Conservation (phyloP, 2,329 filamentous ascomycete genomes). For the Rachicladosporium sp. region DNA sequence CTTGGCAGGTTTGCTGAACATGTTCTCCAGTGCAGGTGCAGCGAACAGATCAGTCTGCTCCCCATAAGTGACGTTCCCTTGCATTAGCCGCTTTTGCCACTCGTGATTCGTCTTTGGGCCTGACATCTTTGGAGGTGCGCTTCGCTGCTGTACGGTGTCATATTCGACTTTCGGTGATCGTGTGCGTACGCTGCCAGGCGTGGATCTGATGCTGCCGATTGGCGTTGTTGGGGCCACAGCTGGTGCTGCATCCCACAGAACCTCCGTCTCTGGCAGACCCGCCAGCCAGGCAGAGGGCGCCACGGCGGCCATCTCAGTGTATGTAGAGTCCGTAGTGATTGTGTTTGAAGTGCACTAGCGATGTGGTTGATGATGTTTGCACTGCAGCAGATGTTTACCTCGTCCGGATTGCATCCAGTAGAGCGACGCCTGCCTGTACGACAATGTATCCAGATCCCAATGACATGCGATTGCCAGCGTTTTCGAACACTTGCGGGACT, state of each 20-base stretch:
- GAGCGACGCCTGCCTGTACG: no score
- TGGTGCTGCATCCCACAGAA: conserved; percentile 2
- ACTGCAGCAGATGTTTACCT: no score
- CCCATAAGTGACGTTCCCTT: conserved; percentile 65
- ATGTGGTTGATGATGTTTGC: no score
- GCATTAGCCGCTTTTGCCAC: conserved; percentile 72
- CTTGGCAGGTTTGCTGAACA: conserved; percentile 44
- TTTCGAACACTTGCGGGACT: no score
- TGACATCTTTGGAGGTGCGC: no score
- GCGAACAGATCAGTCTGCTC: conserved; percentile 85
- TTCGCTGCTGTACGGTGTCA: no score
- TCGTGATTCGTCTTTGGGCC: conserved; percentile 42
- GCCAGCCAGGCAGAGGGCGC: background rate
- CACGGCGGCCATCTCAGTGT: no score
- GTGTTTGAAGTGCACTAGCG: no score
- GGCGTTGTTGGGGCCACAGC: background rate
- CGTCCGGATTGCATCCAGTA: no score
- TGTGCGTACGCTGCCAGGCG: conserved; percentile 15
- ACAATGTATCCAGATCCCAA: no score
- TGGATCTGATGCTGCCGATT: conserved; percentile 10
- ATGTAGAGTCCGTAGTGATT: no score
- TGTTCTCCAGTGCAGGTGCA: conserved; percentile 72
- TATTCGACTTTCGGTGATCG: conserved; percentile 8
- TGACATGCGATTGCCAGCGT: no score
- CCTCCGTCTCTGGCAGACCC: conserved; percentile 5